Percentiles rank a stretch among this genome's conserved stretches.
Conservation (phyloP, 2,329 filamentous ascomycete genomes). For the Fusarium multiceps region DNA sequence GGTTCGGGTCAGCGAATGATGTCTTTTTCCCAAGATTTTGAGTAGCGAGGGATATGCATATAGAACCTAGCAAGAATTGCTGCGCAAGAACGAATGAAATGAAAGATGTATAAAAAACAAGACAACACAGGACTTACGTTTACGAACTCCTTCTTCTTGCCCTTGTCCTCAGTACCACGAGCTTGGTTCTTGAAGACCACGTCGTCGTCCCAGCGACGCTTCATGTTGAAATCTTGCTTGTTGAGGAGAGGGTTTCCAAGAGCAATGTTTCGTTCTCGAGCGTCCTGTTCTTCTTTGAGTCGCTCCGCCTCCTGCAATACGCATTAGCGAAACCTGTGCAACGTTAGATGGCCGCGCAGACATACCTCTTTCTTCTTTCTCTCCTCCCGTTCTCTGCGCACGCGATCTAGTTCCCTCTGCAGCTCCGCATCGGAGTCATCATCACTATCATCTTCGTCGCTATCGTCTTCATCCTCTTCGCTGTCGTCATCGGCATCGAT, state of each 20-base stretch:
- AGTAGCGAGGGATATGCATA: background rate
- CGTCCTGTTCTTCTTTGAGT: conserved; percentile 83
- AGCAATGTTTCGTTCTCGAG: conserved; percentile 88
- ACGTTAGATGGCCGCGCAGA: background rate
- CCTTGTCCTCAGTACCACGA: conserved; percentile 90
- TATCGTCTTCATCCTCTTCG: conserved; percentile 69
- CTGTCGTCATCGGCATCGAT: conserved; percentile 81
- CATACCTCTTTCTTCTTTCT: conserved; percentile 55
- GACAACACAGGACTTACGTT: conserved; percentile 70
- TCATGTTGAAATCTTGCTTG: conserved; percentile 87
- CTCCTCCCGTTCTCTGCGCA: conserved; percentile 77
- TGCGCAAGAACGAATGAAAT: conserved; percentile 4
- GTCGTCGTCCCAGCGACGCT: conserved; percentile 96
- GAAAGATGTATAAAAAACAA: background rate
- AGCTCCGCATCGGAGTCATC: conserved; percentile 77
- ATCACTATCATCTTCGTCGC: conserved; percentile 62
- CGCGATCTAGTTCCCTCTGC: conserved; percentile 93
- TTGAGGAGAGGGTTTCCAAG: conserved; percentile 93
- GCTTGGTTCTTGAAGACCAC: conserved; percentile 99
- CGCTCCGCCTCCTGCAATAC: conserved; percentile 76
- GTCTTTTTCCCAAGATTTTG: background rate
- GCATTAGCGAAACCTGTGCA: conserved; percentile 11
- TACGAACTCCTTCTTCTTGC: conserved; percentile 92
- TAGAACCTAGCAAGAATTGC: background rate
- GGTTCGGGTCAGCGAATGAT: conserved; percentile 35